phyloP scores from a whole-genome alignment of 371 early-diverging fungal species.

The Lichtheimia corymbifera region DNA sequence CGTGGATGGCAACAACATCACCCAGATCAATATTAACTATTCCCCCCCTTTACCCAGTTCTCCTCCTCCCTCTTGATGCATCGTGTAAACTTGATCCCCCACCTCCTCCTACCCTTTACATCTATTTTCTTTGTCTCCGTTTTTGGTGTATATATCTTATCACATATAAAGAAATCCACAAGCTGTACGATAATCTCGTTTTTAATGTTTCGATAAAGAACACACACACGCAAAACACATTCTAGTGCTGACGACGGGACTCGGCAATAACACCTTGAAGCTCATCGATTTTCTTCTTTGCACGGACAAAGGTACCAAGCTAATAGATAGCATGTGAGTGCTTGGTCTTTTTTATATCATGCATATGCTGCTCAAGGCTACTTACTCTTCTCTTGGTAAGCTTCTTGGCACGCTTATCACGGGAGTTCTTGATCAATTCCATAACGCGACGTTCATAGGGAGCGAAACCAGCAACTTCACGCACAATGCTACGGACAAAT shows the following conservation, averaged over 20 bases:
- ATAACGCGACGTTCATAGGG: slow-evolving; percentile 99
- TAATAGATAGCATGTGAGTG: slow-evolving; percentile 17
- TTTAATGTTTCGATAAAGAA: too few relatives aligned
- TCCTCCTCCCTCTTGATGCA: not conserved
- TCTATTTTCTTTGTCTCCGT: not conserved
- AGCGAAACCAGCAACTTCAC: slow-evolving; percentile 97
- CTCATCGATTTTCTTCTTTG: slow-evolving; percentile 99
- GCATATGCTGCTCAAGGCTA: not conserved
- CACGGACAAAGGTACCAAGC: slow-evolving; percentile 96
- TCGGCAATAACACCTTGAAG: slow-evolving; percentile 92
- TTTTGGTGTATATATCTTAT: too few relatives aligned
- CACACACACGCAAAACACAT: not conserved
- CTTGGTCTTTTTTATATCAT: not conserved
- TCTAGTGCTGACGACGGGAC: slow-evolving; percentile 76
- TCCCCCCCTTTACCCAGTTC: not conserved
- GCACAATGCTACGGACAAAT: slow-evolving; percentile 92
- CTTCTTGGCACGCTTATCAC: slow-evolving; percentile 99
- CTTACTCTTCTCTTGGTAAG: slow-evolving; percentile 96
- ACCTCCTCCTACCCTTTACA: not conserved
- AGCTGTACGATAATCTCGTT: too few relatives aligned
- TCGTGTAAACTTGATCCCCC: not conserved
- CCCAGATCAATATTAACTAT: slow-evolving; percentile 15
- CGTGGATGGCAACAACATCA: slow-evolving; percentile 23
- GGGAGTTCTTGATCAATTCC: slow-evolving; percentile 99
- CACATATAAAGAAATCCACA: too few relatives aligned